Base-by-base conservation (phyloP, 2,329 filamentous ascomycete genomes). In the Amauroascus verrucosus region DNA sequence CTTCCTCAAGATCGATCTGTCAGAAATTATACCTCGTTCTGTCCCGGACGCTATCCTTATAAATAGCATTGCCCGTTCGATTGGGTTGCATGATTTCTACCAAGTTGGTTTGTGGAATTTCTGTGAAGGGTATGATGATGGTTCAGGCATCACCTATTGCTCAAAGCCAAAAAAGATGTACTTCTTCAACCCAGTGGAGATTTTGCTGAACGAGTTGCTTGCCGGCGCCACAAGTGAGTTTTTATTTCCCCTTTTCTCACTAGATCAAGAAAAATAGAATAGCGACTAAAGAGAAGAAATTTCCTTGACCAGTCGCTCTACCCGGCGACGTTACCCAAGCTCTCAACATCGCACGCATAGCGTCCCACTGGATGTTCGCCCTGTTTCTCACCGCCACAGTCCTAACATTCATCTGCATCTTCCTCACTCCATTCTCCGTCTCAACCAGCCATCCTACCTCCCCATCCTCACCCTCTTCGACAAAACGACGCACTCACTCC, bases 11-110 rank as follows among this genome's bases (percentile, higher is more conserved):
- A 80, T 96, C 62, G 80, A 95, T 69, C 78, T 96, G 47, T 80
- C 86, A 60, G 79, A 94, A 63, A 85, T 96, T 65, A 84, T 95
- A 54, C 85, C 86, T 0, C 74, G 81, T 32, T 81, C 79, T 4
- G 79, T 87, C 14, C 84, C 85, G 40, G 85, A 89, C 65, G 81
- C 82, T 8, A 72, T 77, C 22, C 77, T 95, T 44, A 85, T 95
- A 69, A 95, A 95, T 73, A 88, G 83, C 44, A 89, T 95, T 59
- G 88, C 89, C 3, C 83, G 87, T 49, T 87, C 85, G 20, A 75
- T 96, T 51, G 91, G 90, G 28, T 77, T 96, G 47, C 88, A 95
- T 67, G 91, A 96, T 69, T 96, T 95, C 71, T 96, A 96, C 70
- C 86, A 89, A 63, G 86, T 95, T 26, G 90, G 90, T 5, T 72